Percentiles rank a stretch among this genome's conserved stretches.
Conservation (phyloP, 345 rosid species). For the Anastatica hierochuntica region DNA sequence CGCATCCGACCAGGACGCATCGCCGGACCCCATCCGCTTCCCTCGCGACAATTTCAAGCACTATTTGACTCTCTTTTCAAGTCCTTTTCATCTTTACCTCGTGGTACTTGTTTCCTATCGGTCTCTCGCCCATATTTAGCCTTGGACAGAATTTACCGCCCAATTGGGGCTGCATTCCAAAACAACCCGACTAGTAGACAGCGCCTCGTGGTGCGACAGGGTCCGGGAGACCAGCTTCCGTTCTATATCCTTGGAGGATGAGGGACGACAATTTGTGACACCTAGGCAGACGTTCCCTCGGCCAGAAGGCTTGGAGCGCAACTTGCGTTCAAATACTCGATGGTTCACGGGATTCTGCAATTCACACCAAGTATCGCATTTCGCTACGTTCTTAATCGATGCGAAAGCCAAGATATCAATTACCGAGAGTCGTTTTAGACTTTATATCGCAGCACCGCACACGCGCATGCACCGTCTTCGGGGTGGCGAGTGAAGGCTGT, state of each 20-base stretch:
- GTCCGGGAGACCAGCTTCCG: not conserved
- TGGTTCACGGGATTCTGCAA: not conserved
- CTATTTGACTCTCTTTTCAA: not conserved
- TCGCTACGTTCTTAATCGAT: slow-evolving; percentile 3
- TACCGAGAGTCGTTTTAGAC: not conserved
- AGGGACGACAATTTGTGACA: not conserved
- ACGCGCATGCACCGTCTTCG: not conserved
- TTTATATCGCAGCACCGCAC: not conserved
- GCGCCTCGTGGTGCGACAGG: not conserved
- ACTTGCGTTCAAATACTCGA: not conserved
- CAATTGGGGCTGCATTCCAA: not conserved
- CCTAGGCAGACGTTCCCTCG: not conserved
- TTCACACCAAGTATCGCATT: not conserved
- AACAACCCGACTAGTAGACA: not conserved
- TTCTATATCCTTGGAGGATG: not conserved
- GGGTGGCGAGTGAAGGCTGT: not conserved
- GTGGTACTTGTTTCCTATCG: not conserved
- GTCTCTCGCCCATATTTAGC: slow-evolving; percentile 3
- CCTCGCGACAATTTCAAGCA: not conserved
- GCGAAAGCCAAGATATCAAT: slow-evolving; percentile 15
- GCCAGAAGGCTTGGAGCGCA: not conserved
- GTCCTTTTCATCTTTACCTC: not conserved
- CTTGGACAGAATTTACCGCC: not conserved
- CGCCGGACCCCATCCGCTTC: not conserved
- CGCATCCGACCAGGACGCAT: not conserved